These are phyloP conservation scores for Gonapodya sp. DNA, from an alignment of 192 early-diverging fungal genomes.

Conservation along the genomic window DNA sequence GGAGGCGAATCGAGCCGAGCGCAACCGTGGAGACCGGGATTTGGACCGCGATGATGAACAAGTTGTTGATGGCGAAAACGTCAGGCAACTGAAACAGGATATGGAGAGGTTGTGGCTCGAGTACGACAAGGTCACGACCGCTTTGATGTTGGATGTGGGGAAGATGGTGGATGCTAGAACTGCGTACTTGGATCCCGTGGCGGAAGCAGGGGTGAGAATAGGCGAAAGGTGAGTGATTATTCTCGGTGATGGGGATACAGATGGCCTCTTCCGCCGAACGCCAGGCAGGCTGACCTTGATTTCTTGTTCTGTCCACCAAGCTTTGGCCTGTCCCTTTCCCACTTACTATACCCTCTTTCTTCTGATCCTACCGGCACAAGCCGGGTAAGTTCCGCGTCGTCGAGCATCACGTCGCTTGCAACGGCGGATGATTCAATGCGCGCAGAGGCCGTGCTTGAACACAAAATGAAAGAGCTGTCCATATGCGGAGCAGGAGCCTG, in stretches of 20 bases:
- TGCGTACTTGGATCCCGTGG: background rate
- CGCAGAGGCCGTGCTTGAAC: too few relatives aligned
- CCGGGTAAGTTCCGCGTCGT: background rate
- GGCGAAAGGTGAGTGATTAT: background rate
- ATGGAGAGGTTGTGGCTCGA: background rate
- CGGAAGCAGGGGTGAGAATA: background rate
- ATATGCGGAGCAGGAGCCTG: background rate
- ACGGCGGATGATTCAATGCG: background rate
- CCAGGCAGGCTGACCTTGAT: too few relatives aligned
- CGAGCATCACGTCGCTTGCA: background rate
- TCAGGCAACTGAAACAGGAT: background rate
- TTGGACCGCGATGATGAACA: background rate
- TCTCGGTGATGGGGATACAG: background rate
- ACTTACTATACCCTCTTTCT: background rate
- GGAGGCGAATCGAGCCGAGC: background rate
- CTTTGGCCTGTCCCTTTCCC: background rate
- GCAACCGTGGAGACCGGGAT: too few relatives aligned
- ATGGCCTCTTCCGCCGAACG: background rate
- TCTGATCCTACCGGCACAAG: background rate
- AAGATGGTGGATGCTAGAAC: background rate
- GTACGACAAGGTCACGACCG: background rate
- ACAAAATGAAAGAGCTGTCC: background rate
- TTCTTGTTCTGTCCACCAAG: too few relatives aligned
- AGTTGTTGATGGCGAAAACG: background rate
- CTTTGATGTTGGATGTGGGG: background rate